Conservation (phyloP, 495 filamentous ascomycete species). For the Aspergillus sclerotiicarbonarius region DNA sequence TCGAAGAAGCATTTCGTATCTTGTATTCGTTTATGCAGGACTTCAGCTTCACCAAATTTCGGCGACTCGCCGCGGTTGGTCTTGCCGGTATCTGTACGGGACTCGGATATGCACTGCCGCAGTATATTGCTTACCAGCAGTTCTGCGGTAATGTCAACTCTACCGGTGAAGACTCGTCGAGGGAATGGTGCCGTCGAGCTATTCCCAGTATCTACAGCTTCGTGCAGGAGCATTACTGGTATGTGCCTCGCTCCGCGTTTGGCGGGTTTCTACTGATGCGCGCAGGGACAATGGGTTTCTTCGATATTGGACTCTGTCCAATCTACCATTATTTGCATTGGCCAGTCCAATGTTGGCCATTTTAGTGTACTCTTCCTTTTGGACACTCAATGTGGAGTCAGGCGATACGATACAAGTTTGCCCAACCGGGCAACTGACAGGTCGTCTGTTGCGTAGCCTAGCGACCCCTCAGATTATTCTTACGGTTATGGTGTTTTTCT, state of each 20-base stretch:
- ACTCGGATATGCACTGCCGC: conserved; percentile 6
- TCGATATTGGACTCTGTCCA: conserved; percentile 12
- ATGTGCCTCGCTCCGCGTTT: background rate
- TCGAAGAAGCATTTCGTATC: conserved; percentile 8
- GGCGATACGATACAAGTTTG: background rate
- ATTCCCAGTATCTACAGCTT: conserved; percentile 11
- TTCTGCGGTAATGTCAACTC: background rate
- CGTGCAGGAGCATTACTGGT: conserved; percentile 12
- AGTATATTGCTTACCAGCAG: conserved; percentile 10
- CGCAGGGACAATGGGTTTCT: conserved; percentile 10
- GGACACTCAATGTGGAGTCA: background rate
- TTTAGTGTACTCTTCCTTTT: background rate
- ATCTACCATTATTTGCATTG: conserved; percentile 8
- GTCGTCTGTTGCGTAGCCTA: conserved; percentile 10
- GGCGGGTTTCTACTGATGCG: background rate
- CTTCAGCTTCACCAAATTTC: background rate
- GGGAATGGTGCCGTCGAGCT: conserved; percentile 3
- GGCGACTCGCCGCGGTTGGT: conserved; percentile 6
- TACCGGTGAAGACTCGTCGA: background rate
- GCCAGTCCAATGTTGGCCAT: conserved; percentile 8
- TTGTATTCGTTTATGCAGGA: background rate
- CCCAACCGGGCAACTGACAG: background rate
- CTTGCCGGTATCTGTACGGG: conserved; percentile 6
- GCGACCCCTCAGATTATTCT: conserved; percentile 6
- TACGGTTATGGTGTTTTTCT: background rate